phyloP scores from a whole-genome alignment of 1,284 basidiomycete species.

The Stereum hirsutum region DNA sequence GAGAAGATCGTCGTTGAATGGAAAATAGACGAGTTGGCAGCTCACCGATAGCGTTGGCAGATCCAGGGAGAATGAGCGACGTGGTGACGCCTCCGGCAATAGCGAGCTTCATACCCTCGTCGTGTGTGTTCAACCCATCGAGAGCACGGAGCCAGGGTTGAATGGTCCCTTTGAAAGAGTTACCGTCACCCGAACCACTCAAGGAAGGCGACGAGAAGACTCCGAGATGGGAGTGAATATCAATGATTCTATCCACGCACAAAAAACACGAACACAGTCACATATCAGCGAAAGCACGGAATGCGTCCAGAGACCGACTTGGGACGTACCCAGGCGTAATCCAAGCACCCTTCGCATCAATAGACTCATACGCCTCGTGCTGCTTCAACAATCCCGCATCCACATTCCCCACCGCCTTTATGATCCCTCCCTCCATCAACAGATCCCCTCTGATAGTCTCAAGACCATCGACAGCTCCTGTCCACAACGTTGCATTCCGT shows the following conservation, averaged over 20 bases:
- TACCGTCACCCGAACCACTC: constrained; percentile 22
- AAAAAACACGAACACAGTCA: not conserved
- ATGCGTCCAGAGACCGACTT: not conserved
- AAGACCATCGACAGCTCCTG: constrained; percentile 23
- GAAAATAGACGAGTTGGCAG: too few relatives aligned
- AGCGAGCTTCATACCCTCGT: constrained; percentile 24
- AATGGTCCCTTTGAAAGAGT: constrained; percentile 25
- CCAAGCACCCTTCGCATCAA: constrained; percentile 26
- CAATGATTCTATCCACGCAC: constrained; percentile 4
- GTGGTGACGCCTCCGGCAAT: constrained; percentile 39
- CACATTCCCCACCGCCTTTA: constrained; percentile 21
- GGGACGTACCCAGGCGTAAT: constrained; percentile 26
- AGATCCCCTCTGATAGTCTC: constrained; percentile 26
- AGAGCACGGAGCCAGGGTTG: constrained; percentile 38
- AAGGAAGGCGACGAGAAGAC: constrained; percentile 14
- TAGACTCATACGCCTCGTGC: constrained; percentile 13
- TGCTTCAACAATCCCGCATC: constrained; percentile 6
- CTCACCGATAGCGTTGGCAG: constrained; percentile 34
- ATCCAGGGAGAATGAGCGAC: constrained; percentile 36
- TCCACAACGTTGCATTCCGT: constrained; percentile 58
- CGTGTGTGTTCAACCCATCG: constrained; percentile 33
- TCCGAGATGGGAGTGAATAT: constrained; percentile 19
- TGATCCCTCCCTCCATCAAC: constrained; percentile 26
- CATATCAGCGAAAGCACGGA: not conserved
- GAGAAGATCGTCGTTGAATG: not conserved